Evolutionary conservation across 768 basidiomycete species (phyloP).

Genomic region (Kwoniella pini): DNA sequence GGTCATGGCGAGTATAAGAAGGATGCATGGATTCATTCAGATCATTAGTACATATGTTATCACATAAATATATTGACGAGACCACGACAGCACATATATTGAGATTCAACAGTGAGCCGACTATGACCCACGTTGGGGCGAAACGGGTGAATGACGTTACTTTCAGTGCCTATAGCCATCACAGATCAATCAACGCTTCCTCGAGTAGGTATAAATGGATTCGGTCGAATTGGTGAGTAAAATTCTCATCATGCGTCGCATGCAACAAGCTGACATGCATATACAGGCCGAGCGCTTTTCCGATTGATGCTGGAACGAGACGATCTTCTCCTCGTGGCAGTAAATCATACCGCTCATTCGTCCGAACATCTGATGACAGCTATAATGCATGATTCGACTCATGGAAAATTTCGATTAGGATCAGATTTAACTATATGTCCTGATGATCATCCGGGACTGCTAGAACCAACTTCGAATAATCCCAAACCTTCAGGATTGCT

Average conservation of each 20-base stretch:
- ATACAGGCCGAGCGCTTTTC: conserved; percentile 32
- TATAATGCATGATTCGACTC: conserved; percentile 54
- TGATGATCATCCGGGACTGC: conserved; percentile 28
- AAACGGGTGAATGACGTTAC: too few species aligned
- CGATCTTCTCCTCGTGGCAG: conserved; percentile 46
- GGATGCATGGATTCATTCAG: too few species aligned
- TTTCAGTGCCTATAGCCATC: conserved; percentile 13
- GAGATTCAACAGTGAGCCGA: too few species aligned
- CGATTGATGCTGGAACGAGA: conserved; percentile 27
- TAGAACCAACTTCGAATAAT: conserved; percentile 32
- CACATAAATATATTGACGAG: too few species aligned
- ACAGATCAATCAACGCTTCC: conserved; percentile 3
- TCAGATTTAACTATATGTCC: conserved; percentile 36
- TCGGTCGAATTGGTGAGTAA: conserved; percentile 53
- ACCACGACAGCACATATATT: too few species aligned
- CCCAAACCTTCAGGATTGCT: conserved; percentile 35
- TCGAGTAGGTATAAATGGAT: conserved; percentile 52
- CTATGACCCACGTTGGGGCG: too few species aligned
- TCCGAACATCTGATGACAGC: conserved; percentile 51
- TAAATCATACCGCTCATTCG: conserved; percentile 55
- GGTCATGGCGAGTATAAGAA: too few species aligned
- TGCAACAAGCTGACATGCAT: background rate
- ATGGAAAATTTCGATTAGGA: conserved; percentile 41
- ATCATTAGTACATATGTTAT: too few species aligned
- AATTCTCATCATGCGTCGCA: conserved; percentile 18